A percentile compares a stretch with the other conserved stretches of the same genome.
Conservation (phyloP, 2,329 filamentous ascomycete genomes). For the Cordyceps javanica region DNA sequence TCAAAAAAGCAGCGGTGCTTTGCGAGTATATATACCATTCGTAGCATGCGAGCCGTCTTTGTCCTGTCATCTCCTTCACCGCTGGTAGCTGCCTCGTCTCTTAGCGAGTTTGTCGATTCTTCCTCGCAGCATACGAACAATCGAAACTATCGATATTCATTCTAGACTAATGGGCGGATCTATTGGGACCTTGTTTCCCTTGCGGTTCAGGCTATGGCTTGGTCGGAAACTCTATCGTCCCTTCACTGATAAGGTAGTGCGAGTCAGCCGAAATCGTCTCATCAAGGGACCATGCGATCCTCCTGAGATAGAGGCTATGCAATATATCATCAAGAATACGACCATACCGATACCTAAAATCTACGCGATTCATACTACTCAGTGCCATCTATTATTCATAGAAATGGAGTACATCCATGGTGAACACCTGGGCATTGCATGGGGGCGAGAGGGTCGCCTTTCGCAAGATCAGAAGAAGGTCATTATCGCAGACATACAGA, state of each 20-base stretch:
- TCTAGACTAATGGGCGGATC: conserved; percentile 25
- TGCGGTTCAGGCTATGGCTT: conserved; percentile 23
- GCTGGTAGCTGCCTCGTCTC: no score
- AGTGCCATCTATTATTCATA: conserved; percentile 18
- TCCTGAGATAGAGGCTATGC: conserved; percentile 25
- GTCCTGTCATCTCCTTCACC: no score
- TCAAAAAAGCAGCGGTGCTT: no score
- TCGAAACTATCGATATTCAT: no score
- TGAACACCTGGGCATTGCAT: conserved; percentile 14
- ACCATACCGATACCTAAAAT: conserved; percentile 23
- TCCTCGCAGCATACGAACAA: no score
- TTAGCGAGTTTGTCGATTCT: no score
- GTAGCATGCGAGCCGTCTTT: no score
- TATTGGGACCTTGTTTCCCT: conserved; percentile 20
- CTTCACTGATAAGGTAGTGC: neutral
- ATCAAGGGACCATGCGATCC: conserved; percentile 26
- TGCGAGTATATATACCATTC: no score
- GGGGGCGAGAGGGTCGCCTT: conserved; percentile 19
- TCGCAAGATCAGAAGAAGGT: conserved; percentile 16
- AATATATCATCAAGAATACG: conserved; percentile 24
- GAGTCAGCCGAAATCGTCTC: conserved; percentile 24
- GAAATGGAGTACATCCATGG: conserved; percentile 23
- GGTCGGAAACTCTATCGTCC: conserved; percentile 19
- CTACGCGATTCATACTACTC: conserved; percentile 19
- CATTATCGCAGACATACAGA: conserved; percentile 20